Percentiles rank a stretch among this genome's conserved stretches.
Conservation (phyloP, 2,329 filamentous ascomycete species). For the Monilinia fructicola region DNA sequence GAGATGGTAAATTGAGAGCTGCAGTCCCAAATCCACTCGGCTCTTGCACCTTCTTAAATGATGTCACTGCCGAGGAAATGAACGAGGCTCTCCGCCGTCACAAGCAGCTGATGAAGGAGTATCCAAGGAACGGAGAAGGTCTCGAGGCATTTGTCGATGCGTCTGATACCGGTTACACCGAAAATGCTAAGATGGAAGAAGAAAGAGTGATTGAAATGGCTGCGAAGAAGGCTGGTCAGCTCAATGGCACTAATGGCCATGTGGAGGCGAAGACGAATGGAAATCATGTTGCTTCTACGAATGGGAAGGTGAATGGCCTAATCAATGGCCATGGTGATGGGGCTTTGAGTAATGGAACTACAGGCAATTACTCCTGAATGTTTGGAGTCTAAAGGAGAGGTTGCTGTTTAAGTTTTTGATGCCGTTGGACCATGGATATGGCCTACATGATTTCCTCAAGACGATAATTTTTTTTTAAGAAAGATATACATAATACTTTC, state of each 20-base stretch:
- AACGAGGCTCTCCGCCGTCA: constrained; percentile 59
- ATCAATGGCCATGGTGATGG: neutral
- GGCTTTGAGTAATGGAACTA: constrained; percentile 9
- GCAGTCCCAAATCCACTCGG: constrained; percentile 69
- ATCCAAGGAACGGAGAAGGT: constrained; percentile 63
- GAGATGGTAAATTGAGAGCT: constrained; percentile 66
- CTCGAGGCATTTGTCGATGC: constrained; percentile 69
- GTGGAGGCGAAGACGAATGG: constrained; percentile 4
- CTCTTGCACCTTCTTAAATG: constrained; percentile 66
- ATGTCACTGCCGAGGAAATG: constrained; percentile 62
- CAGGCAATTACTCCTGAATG: constrained; percentile 7
- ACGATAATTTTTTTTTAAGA: neutral
- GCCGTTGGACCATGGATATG: neutral
- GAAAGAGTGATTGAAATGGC: constrained; percentile 31
- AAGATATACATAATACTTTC: too few species aligned
- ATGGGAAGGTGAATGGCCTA: constrained; percentile 2
- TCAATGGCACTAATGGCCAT: constrained; percentile 32
- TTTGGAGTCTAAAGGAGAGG: neutral
- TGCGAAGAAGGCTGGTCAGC: constrained; percentile 33
- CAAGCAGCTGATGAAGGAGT: constrained; percentile 62
- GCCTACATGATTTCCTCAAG: neutral
- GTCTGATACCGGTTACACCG: constrained; percentile 61
- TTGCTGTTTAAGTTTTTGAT: neutral
- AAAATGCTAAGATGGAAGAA: constrained; percentile 37
- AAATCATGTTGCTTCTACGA: neutral